phyloP scores from a whole-genome alignment of 192 early-diverging fungal genomes.

The Entomortierella chlamydospora region DNA sequence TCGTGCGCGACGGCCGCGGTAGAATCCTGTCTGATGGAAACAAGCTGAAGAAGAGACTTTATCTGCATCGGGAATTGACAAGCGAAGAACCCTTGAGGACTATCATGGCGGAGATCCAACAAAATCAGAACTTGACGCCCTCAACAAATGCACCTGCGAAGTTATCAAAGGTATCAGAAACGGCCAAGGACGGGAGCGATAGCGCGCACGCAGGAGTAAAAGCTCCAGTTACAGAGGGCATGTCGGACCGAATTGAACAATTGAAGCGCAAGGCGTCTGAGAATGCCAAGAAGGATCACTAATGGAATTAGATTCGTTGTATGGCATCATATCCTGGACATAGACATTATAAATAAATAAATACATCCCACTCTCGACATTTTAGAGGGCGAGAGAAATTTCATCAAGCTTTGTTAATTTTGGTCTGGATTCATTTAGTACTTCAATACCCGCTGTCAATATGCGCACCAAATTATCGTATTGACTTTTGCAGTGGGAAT shows the following conservation, averaged over 20 bases:
- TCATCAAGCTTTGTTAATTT: too few species aligned
- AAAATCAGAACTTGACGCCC: slow-evolving; percentile 15
- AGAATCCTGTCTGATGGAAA: slow-evolving; percentile 39
- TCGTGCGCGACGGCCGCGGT: slow-evolving; percentile 45
- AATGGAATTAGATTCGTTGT: neutral
- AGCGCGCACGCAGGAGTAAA: neutral
- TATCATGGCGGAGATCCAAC: slow-evolving; percentile 47
- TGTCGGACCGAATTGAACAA: slow-evolving; percentile 50
- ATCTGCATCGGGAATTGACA: slow-evolving; percentile 61
- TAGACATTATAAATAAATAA: neutral
- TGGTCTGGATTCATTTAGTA: too few species aligned
- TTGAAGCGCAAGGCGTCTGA: slow-evolving; percentile 44
- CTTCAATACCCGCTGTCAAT: too few species aligned
- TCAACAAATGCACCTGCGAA: neutral
- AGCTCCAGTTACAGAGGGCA: slow-evolving; percentile 22
- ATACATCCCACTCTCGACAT: too few species aligned
- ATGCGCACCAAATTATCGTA: too few species aligned
- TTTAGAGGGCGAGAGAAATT: too few species aligned
- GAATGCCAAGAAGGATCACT: slow-evolving; percentile 27
- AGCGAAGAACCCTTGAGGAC: slow-evolving; percentile 53
- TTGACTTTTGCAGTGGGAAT: too few species aligned
- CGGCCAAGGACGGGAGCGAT: neutral
- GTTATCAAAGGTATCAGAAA: neutral
- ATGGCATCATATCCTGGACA: neutral
- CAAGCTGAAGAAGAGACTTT: slow-evolving; percentile 58